Evolutionary conservation across 192 early-diverging fungal species (phyloP).

Genomic region (Podila minutissima): DNA sequence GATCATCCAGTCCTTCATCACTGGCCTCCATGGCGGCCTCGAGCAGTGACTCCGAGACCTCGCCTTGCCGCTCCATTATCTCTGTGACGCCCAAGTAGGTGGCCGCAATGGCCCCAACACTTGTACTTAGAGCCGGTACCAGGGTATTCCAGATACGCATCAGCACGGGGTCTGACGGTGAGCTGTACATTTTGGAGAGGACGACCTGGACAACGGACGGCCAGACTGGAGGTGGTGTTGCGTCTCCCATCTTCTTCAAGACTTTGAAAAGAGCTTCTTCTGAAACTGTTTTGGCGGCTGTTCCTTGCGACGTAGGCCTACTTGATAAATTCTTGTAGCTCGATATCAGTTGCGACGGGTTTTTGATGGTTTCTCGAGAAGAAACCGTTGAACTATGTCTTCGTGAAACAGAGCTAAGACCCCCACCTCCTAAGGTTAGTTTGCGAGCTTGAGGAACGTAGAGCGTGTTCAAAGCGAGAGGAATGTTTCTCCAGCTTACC

Average conservation of each 20-base stretch:
- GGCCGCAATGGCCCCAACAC: slow-evolving; percentile 3
- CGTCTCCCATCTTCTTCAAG: slow-evolving; percentile 8
- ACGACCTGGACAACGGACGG: neutral
- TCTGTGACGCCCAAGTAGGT: neutral
- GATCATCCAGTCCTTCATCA: slow-evolving; percentile 35
- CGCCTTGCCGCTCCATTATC: slow-evolving; percentile 22
- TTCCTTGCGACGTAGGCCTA: neutral
- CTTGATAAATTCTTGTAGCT: neutral
- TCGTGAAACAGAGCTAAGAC: neutral
- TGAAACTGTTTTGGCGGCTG: neutral
- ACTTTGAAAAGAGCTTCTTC: slow-evolving; percentile 6
- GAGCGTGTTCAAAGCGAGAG: neutral
- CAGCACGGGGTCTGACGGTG: slow-evolving; percentile 3
- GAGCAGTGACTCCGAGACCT: slow-evolving; percentile 11
- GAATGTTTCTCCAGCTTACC: slow-evolving; percentile 9
- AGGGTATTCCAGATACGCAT: slow-evolving; percentile 17
- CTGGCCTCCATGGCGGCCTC: slow-evolving; percentile 19
- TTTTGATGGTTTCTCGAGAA: slow-evolving; percentile 1
- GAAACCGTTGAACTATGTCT: neutral
- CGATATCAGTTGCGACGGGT: slow-evolving; percentile 9
- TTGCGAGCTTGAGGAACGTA: neutral
- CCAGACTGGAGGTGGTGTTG: slow-evolving; percentile 6
- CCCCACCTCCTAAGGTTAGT: too few species aligned
- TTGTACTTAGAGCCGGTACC: slow-evolving; percentile 5
- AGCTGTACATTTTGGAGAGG: slow-evolving; percentile 11